Percentiles rank a stretch among this genome's conserved stretches.
Conservation (phyloP, 495 filamentous ascomycete genomes). For the Aspergillus saccharolyticus region DNA sequence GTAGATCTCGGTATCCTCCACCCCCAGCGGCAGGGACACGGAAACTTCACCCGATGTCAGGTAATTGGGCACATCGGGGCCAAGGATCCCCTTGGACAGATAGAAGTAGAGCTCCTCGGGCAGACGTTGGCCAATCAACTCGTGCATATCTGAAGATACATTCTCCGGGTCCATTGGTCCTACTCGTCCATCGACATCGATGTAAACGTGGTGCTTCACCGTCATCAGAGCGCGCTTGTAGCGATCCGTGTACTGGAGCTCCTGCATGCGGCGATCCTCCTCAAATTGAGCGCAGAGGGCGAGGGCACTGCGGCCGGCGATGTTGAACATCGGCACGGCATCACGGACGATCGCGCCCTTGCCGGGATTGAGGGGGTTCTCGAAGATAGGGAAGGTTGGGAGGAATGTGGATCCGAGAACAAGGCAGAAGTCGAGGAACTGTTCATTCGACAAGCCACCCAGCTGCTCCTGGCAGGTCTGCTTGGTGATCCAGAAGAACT, state of each 20-base stretch:
- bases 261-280: constrained; percentile 62
- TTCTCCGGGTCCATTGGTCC: constrained; percentile 63
- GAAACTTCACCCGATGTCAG: constrained; percentile 71
- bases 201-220: constrained; percentile 79
- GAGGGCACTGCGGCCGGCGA: constrained; percentile 56
- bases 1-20: constrained; percentile 74
- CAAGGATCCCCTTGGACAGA: constrained; percentile 74
- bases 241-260: constrained; percentile 73
- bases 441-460: constrained; percentile 58
- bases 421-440: constrained; percentile 78
- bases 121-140: constrained; percentile 82
- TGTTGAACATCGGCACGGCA: constrained; percentile 66
- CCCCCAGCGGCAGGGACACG: constrained; percentile 73
- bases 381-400: constrained; percentile 68
- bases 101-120: constrained; percentile 93
- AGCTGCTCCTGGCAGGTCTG: constrained; percentile 64
- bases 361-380: constrained; percentile 44
- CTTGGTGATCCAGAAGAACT: constrained; percentile 68
- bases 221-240: constrained; percentile 79
- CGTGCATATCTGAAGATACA: constrained; percentile 74
- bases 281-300: constrained; percentile 63
- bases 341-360: constrained; percentile 55
- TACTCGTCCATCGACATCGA: constrained; percentile 69
- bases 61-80: constrained; percentile 74
- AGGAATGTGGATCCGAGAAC: constrained; percentile 81